These are phyloP conservation scores for Phytopythium kandeliae DNA, from an alignment of 352 stramenopile species.

Conservation along the genomic window DNA sequence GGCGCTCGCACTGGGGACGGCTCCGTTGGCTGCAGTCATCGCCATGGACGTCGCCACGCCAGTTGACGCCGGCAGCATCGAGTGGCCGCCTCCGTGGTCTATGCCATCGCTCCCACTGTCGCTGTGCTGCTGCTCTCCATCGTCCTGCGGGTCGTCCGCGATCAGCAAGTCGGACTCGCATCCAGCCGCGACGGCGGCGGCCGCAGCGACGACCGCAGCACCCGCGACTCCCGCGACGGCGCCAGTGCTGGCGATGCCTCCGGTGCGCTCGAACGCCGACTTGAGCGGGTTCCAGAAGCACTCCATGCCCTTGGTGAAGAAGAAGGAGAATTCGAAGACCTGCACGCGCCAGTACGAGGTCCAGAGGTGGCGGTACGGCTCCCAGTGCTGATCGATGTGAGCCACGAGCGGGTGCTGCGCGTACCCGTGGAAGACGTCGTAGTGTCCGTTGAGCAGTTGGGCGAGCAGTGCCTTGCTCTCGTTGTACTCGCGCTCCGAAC, in stretches of 20 bases:
- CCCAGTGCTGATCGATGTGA: conserved; percentile 51
- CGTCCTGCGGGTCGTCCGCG: conserved; percentile 1
- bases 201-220: neutral
- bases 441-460: conserved; percentile 26
- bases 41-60: neutral
- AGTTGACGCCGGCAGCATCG: neutral
- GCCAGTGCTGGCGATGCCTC: conserved; percentile 3
- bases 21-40: neutral
- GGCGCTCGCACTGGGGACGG: neutral
- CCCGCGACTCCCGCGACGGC: conserved; percentile 4
- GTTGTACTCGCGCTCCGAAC: conserved; percentile 41
- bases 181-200: conserved; percentile 4
- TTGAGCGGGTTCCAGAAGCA: conserved; percentile 65
- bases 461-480: conserved; percentile 37
- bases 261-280: conserved; percentile 39
- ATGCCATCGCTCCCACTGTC: neutral
- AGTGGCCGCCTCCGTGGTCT: neutral
- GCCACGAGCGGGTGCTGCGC: conserved; percentile 35
- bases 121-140: neutral
- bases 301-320: conserved; percentile 58
- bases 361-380: conserved; percentile 55
- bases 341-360: conserved; percentile 55
- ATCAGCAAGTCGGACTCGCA: conserved; percentile 4
- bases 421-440: conserved; percentile 5
- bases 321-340: conserved; percentile 54